Evolutionary conservation across 495 filamentous ascomycete genomes (phyloP).

Genomic region (Tirmania nivea): DNA sequence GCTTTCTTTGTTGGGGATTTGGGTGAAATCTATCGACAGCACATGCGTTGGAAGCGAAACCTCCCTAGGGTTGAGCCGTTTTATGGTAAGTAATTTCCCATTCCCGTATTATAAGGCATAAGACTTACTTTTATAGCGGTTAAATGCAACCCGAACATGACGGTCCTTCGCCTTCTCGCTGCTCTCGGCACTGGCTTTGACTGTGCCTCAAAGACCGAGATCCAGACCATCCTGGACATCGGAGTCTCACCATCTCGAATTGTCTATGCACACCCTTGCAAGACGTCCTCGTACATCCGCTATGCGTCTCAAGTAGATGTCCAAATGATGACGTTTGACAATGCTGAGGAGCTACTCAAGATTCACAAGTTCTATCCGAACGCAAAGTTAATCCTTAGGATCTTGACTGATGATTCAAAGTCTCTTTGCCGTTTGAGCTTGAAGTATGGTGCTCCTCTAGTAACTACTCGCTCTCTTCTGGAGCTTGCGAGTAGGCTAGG

Average conservation of each 20-base stretch:
- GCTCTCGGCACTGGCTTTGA: conserved; percentile 87
- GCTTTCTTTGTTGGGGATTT: conserved; percentile 96
- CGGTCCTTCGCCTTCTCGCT: conserved; percentile 69
- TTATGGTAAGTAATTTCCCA: conserved; percentile 42
- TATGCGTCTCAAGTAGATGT: conserved; percentile 65
- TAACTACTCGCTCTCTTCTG: conserved; percentile 54
- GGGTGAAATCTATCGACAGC: conserved; percentile 96
- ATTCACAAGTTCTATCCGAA: conserved; percentile 74
- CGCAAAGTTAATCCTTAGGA: conserved; percentile 80
- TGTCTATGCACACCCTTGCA: conserved; percentile 98
- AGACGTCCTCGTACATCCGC: conserved; percentile 91
- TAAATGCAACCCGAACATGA: conserved; percentile 92
- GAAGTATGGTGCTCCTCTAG: conserved; percentile 86
- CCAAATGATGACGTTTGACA: conserved; percentile 98
- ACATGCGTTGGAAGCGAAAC: conserved; percentile 92
- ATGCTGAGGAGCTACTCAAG: conserved; percentile 93
- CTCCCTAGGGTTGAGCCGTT: conserved; percentile 84
- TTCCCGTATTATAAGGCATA: not conserved
- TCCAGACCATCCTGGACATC: conserved; percentile 66
- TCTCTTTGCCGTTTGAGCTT: conserved; percentile 83
- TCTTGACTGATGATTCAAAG: conserved; percentile 86
- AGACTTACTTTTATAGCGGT: conserved; percentile 37
- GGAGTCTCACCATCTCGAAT: conserved; percentile 80
- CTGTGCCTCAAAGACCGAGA: conserved; percentile 92
- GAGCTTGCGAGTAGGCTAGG: conserved; percentile 63